Base-by-base conservation (phyloP, 345 rosid genomes). In the Iberis pinnata region DNA sequence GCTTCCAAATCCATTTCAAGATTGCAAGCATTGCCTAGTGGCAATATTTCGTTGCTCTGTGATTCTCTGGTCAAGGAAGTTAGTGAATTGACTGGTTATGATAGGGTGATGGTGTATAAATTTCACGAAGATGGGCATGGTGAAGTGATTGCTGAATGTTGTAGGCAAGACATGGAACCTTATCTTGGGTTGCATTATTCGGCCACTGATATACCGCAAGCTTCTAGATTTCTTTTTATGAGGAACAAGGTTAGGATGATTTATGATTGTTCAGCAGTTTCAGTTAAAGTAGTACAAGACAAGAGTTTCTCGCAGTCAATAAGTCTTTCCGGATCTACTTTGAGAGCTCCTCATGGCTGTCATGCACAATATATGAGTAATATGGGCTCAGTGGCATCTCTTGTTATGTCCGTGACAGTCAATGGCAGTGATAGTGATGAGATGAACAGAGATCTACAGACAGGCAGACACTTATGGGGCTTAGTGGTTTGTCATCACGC, bases 61-160 rank as follows among this genome's bases (percentile, higher is more conserved):
- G 89, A 88, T 50, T 76, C 70, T 64, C 43, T 88, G 6, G 96
- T 80, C 12, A 78, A 84, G 72, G 94, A 88, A 67, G 84, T 88
- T 45, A 58, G 88, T 40, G 82, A 82, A 16, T 64, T 88, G 53
- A 84, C 86, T 0, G 94, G 88, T 42, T 88, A 88, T 68, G 90
- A 82, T 53, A 78, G 96, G 55, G 81, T 88, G 7, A 88, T 88
- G 96, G 88, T 78, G 16, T 88, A 88, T 68, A 84, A 69, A 46
- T 88, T 88, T 31, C 96, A 88, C 50, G 94, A 80, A 32, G 96
- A 88, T 62, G 96, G 83, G 61, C 96, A 88, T 58, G 96, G 94
- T 31, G 96, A 88, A 70, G 96, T 88, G 45, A 57, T 88, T 65
- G 88, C 96, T 3, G 96, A 88, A 58, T 60, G 67, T 37, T 27